These are phyloP conservation scores for Agaricales sp. DNA, from an alignment of 1,284 basidiomycete species.

Conservation along the genomic window DNA sequence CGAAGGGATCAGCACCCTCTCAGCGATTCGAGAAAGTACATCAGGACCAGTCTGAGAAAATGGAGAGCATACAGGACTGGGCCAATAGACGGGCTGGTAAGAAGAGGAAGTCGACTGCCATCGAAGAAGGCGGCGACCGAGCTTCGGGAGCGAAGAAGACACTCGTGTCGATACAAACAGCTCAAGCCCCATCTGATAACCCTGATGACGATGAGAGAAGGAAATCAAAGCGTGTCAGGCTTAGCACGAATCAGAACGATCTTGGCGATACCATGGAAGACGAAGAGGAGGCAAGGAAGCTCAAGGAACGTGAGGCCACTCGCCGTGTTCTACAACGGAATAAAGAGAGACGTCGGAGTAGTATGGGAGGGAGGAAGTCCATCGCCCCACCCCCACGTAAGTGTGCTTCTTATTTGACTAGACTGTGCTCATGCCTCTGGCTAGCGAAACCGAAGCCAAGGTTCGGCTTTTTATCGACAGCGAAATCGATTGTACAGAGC, in stretches of 20 bases:
- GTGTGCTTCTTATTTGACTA: conserved; percentile 10
- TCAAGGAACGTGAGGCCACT: conserved; percentile 18
- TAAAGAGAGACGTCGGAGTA: conserved; percentile 23
- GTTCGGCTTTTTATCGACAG: background rate
- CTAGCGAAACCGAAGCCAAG: background rate
- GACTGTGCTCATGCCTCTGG: conserved; percentile 7
- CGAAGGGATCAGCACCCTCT: conserved; percentile 18
- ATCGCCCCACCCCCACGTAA: conserved; percentile 31
- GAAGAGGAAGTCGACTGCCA: conserved; percentile 3
- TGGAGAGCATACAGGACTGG: conserved; percentile 67
- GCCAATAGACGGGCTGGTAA: conserved; percentile 33
- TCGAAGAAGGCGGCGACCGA: background rate
- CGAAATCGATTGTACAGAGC: background rate
- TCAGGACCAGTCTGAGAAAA: conserved; percentile 54
- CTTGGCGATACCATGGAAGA: conserved; percentile 5
- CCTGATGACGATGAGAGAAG: background rate
- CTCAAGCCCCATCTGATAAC: background rate
- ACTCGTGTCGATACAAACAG: background rate
- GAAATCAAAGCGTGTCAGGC: background rate
- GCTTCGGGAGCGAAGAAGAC: background rate
- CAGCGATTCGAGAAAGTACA: conserved; percentile 52
- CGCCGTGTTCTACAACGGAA: conserved; percentile 18
- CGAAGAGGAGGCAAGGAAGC: conserved; percentile 30
- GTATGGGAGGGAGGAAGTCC: conserved; percentile 42
- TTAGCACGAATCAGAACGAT: background rate